phyloP scores from a whole-genome alignment of 208 protist genomes.

The Novymonas esmeraldas region DNA sequence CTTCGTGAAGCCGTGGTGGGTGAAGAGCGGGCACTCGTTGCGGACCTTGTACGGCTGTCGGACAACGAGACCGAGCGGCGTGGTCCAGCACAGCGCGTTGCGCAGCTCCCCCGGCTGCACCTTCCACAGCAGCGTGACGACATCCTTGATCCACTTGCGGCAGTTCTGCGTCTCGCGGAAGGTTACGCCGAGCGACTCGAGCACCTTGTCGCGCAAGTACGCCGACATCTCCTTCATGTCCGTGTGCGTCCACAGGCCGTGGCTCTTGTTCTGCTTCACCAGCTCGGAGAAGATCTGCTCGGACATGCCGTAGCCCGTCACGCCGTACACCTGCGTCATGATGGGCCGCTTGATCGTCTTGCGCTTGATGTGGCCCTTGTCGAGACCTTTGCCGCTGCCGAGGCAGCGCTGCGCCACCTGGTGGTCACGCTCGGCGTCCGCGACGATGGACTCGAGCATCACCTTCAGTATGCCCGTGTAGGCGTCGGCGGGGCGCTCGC shows the following conservation, averaged over 20 bases:
- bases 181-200: constrained; percentile 88
- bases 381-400: constrained; percentile 79
- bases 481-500: constrained; percentile 94
- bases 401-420: constrained; percentile 86
- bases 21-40: constrained; percentile 87
- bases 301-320: constrained; percentile 97
- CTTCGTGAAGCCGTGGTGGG: constrained; percentile 69
- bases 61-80: constrained; percentile 96
- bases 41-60: constrained; percentile 95
- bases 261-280: constrained; percentile 91
- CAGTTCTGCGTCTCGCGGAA: constrained; percentile 91
- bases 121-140: constrained; percentile 73
- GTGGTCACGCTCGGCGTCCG: constrained; percentile 82
- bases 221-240: constrained; percentile 91
- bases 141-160: constrained; percentile 83
- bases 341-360: constrained; percentile 99
- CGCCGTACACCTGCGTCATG: constrained; percentile 98
- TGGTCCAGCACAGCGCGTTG: constrained; percentile 94
- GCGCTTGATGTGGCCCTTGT: constrained; percentile 93
- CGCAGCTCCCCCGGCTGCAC: constrained; percentile 83
- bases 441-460: constrained; percentile 87
- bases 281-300: constrained; percentile 95
- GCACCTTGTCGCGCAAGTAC: constrained; percentile 90
- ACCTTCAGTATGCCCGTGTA: constrained; percentile 96
- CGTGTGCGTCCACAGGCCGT: constrained; percentile 88